Base-by-base conservation (phyloP, 2,329 filamentous ascomycete genomes). In the Aaosphaeria arxii region DNA sequence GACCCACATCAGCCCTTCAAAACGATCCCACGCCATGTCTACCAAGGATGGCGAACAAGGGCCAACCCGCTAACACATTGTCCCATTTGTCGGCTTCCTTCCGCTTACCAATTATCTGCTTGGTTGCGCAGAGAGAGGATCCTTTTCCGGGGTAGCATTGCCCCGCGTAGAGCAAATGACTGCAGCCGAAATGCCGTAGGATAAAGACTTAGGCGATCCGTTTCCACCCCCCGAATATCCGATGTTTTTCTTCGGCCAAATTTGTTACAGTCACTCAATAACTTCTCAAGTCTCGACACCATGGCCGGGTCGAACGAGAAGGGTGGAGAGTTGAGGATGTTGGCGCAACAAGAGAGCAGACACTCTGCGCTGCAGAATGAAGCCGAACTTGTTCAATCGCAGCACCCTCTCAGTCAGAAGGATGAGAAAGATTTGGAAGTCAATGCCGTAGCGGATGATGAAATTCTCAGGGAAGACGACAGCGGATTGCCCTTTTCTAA, bases 401-500 rank as follows among this genome's bases (percentile, higher is more conserved):
- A 50, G 31, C 49, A 46, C 30, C 50, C 50, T 31, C 43, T 45
- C 30, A 50, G 44, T 29, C 24, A 11, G 11, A 46, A 50, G 32
- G 51, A 56, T 36, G 49, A 48, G 24, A 51, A 54, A 35, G 29
- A 35, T 7, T 39, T 29, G 2, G 44, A 36, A 39, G 42, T 44
- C 17, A 17, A 48, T 36, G 33, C 7, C 7, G 33, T 9, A n/a
- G 33, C 7, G n/a, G 33, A 36, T 31, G 43, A 33, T 11, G 40
- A 51, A 29, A 24, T 11, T 6, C n/a, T 33, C 9, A 42, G 45
- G 43, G 28, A 40, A 36, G 30, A 39, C 17, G 44, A 17, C 7
- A 42, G 30, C 11, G 33, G 32, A 9, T 41, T 64, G 44, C 63
- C 62, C 5, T 67, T 69, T 40, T 66, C 64, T 2, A 67, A 58